Evolutionary conservation across 2,329 filamentous ascomycete genomes (phyloP).

Genomic region (Capronia epimyces): DNA sequence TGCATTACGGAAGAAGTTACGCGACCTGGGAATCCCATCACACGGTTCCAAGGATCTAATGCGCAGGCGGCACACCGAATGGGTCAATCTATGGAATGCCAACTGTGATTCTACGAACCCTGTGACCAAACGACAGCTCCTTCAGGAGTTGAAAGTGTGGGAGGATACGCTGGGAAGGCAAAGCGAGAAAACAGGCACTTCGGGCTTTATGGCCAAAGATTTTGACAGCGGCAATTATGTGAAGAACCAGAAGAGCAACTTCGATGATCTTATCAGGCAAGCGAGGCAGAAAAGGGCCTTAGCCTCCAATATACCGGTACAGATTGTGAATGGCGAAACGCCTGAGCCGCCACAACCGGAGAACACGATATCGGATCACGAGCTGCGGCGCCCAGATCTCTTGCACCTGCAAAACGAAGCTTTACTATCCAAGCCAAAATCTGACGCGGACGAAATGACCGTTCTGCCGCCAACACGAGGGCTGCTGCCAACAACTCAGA

Average conservation of each 20-base stretch:
- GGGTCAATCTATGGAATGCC: conserved; percentile 93
- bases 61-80: conserved; percentile 79
- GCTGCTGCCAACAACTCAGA: background rate
- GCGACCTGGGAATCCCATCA: conserved; percentile 70
- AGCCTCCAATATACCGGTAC: background rate
- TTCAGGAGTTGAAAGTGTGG: conserved; percentile 78
- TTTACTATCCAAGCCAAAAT: background rate
- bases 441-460: background rate
- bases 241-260: conserved; percentile 65
- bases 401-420: background rate
- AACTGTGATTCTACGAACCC: conserved; percentile 82
- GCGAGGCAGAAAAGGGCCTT: conserved; percentile 15
- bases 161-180: conserved; percentile 72
- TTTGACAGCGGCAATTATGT: conserved; percentile 79
- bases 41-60: conserved; percentile 64
- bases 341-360: background rate
- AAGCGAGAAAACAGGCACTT: conserved; percentile 8
- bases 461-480: background rate
- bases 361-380: background rate
- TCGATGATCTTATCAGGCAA: conserved; percentile 68
- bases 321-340: background rate
- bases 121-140: conserved; percentile 63
- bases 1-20: conserved; percentile 71
- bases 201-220: conserved; percentile 71
- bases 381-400: background rate